phyloP scores from a whole-genome alignment of 768 basidiomycete species.

The Podaxis carcinomalis region DNA sequence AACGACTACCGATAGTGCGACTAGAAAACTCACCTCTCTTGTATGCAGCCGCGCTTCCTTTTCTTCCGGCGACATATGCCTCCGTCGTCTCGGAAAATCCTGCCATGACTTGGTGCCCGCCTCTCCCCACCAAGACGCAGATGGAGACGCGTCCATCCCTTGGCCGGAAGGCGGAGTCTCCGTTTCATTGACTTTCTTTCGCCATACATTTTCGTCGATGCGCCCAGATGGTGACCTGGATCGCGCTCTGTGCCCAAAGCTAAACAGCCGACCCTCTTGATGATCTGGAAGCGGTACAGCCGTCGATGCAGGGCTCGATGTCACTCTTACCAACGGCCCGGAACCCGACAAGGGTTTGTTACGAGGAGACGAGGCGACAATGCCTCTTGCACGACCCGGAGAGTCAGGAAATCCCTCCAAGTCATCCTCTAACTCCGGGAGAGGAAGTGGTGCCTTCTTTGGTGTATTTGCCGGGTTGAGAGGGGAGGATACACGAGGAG shows the following conservation, averaged over 20 bases:
- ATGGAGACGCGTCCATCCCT: neutral
- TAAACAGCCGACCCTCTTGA: neutral
- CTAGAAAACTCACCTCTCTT: conserved; percentile 9
- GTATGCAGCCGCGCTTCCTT: conserved; percentile 12
- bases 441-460: conserved; percentile 7
- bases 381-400: neutral
- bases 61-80: conserved; percentile 9
- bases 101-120: conserved; percentile 11
- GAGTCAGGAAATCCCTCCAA: neutral
- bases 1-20: neutral
- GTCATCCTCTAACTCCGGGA: conserved; percentile 4
- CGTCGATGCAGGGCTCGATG: conserved; percentile 8
- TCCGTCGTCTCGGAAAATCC: conserved; percentile 9
- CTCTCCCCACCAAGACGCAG: conserved; percentile 16
- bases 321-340: neutral
- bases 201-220: neutral
- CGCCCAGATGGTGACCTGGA: conserved; percentile 1
- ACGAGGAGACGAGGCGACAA: neutral
- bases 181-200: conserved; percentile 6
- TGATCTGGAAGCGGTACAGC: neutral
- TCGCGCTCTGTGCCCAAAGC: neutral
- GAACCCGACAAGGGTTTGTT: neutral
- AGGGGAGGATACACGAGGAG: conserved; percentile 14
- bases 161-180: neutral
- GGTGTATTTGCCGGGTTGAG: conserved; percentile 14